Evolutionary conservation across 2,329 filamentous ascomycete species (phyloP).

Genomic region (Calonectria honghensis): DNA sequence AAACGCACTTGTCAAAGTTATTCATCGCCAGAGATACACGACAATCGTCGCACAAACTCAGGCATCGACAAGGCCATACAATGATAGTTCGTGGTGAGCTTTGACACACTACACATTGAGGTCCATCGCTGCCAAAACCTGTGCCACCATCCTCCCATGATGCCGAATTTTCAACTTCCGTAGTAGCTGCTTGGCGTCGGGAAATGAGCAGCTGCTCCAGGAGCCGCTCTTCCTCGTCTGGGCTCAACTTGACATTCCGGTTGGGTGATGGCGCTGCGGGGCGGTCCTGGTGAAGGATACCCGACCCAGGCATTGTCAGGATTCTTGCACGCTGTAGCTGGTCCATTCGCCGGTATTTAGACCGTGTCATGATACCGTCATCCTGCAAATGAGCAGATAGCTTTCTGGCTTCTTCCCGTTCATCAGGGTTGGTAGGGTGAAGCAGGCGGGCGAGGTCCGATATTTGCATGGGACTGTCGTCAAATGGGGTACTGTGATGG

Average conservation of each 20-base stretch:
- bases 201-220: slow-evolving; percentile 77
- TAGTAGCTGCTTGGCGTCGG: slow-evolving; percentile 61
- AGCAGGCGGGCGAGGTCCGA: slow-evolving; percentile 86
- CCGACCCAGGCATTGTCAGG: slow-evolving; percentile 59
- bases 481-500: slow-evolving; percentile 74
- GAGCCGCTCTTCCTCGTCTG: slow-evolving; percentile 76
- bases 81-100: slow-evolving; percentile 89
- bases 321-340: slow-evolving; percentile 83
- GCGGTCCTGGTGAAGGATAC: slow-evolving; percentile 43
- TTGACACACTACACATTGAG: slow-evolving; percentile 96
- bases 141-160: slow-evolving; percentile 83
- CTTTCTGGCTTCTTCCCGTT: slow-evolving; percentile 86
- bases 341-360: slow-evolving; percentile 81
- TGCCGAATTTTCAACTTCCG: slow-evolving; percentile 46
- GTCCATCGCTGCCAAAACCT: slow-evolving; percentile 81
- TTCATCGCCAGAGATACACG: slow-evolving; percentile 95
- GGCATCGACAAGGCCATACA: slow-evolving; percentile 96
- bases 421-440: slow-evolving; percentile 85
- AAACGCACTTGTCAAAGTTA: slow-evolving; percentile 97
- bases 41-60: slow-evolving; percentile 96
- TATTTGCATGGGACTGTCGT: slow-evolving; percentile 79
- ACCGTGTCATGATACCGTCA: slow-evolving; percentile 85
- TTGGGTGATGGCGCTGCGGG: slow-evolving; percentile 39
- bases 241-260: slow-evolving; percentile 65
- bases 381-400: slow-evolving; percentile 87